Percentiles rank a stretch among this genome's conserved stretches.
These are phyloP conservation scores for Nicotiana knightiana DNA, from an alignment of 257 asterid species.

Conservation along the genomic window DNA sequence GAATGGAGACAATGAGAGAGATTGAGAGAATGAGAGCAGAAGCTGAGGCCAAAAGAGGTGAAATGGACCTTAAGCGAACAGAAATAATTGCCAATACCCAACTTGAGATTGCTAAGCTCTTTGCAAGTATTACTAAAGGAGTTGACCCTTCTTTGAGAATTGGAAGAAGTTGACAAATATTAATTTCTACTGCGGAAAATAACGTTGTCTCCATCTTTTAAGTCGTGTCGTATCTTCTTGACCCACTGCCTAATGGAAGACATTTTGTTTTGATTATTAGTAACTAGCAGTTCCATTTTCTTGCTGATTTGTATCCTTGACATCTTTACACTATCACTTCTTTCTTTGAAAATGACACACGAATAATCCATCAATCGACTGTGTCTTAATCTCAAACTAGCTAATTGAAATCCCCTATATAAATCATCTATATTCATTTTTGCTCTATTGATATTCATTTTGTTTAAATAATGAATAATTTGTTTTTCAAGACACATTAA, in stretches of 20 bases:
- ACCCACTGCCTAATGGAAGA: neutral
- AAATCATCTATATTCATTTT: no score
- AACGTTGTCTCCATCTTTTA: neutral
- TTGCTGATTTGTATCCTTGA: neutral
- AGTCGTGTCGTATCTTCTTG: neutral
- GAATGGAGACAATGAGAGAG: conserved; percentile 71
- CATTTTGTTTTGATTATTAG: neutral
- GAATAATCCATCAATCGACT: neutral
- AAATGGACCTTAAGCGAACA: conserved; percentile 65
- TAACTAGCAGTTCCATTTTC: neutral
- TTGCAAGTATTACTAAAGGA: conserved; percentile 36
- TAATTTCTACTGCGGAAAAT: neutral
- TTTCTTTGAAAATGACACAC: neutral
- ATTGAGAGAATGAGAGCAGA: conserved; percentile 73
- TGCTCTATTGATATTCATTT: neutral
- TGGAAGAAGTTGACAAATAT: conserved; percentile 30
- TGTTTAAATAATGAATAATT: neutral
- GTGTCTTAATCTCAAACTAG: no score
- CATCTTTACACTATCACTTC: neutral
- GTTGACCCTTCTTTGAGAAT: conserved; percentile 39
- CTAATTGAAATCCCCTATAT: neutral
- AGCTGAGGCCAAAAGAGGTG: conserved; percentile 67
- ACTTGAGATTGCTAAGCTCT: conserved; percentile 64
- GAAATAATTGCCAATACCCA: conserved; percentile 76
- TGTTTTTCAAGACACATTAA: neutral